A percentile compares a stretch with the other conserved stretches of the same genome.
phyloP scores from a whole-genome alignment of 495 filamentous ascomycete species.

The Penicillium cosmopolitanum region DNA sequence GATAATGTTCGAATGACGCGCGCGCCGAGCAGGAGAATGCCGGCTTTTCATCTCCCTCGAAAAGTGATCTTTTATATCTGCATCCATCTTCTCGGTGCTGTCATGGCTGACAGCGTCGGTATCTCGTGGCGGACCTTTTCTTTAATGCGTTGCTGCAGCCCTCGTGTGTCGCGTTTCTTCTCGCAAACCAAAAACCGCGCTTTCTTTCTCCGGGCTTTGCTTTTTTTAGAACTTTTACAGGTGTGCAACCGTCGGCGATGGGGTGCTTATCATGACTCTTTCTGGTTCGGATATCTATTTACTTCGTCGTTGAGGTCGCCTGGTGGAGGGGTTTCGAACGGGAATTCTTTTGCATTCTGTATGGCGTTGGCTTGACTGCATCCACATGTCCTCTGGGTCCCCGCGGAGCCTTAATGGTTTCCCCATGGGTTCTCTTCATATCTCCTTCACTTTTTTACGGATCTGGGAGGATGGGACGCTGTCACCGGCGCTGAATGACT shows the following conservation, averaged over 20 bases:
- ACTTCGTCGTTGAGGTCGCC: conserved; percentile 14
- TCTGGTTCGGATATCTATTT: conserved; percentile 12
- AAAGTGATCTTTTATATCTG: conserved; percentile 50
- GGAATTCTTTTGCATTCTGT: conserved; percentile 51
- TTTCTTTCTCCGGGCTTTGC: conserved; percentile 41
- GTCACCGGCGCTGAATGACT: conserved; percentile 40
- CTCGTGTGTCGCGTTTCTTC: conserved; percentile 20
- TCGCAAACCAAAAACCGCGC: conserved; percentile 25
- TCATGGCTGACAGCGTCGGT: conserved; percentile 52
- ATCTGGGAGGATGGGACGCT: conserved; percentile 47
- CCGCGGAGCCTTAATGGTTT: conserved; percentile 41
- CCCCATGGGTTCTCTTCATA: conserved; percentile 32
- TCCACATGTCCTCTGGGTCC: conserved; percentile 44
- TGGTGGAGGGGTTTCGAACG: conserved; percentile 31
- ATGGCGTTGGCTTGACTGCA: conserved; percentile 58
- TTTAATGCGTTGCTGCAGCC: conserved; percentile 38
- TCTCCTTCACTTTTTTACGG: conserved; percentile 42
- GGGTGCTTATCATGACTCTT: conserved; percentile 16
- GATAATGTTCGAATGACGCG: conserved; percentile 48
- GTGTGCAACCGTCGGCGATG: conserved; percentile 31
- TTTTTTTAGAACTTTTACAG: conserved; percentile 12
- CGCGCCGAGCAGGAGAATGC: conserved; percentile 44
- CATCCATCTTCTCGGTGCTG: conserved; percentile 49
- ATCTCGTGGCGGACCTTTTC: conserved; percentile 51
- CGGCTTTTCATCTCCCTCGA: conserved; percentile 42